These are phyloP conservation scores for Suhomyces panamericanus DNA, from an alignment of 1,139 yeast species.

Conservation along the genomic window DNA sequence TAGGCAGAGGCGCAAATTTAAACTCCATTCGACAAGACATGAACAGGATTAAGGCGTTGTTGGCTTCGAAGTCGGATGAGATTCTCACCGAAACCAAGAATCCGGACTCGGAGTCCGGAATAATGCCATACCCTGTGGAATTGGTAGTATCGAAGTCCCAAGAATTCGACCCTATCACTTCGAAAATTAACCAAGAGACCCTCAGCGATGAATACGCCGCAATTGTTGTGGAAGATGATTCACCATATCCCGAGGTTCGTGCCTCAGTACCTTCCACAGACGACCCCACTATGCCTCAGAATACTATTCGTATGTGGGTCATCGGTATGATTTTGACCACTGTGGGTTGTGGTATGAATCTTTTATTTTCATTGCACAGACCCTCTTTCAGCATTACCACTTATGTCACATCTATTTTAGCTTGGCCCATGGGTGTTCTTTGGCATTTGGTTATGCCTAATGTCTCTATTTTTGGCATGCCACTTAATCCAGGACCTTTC, in stretches of 20 bases:
- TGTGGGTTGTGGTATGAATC: constrained; percentile 60
- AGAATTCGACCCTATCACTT: constrained; percentile 40
- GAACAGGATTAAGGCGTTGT: constrained; percentile 2
- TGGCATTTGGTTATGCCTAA: constrained; percentile 54
- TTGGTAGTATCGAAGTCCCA: constrained; percentile 32
- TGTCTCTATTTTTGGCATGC: constrained; percentile 39
- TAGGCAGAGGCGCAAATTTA: neutral
- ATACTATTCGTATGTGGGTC: constrained; percentile 64
- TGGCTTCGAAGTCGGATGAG: constrained; percentile 4
- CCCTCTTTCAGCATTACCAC: constrained; percentile 59
- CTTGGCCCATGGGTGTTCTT: constrained; percentile 60
- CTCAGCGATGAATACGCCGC: constrained; percentile 47
- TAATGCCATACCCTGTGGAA: constrained; percentile 16
- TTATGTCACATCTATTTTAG: constrained; percentile 57
- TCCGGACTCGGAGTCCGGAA: constrained; percentile 21
- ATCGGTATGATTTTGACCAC: constrained; percentile 53
- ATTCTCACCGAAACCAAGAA: constrained; percentile 1
- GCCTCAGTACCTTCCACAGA: constrained; percentile 67
- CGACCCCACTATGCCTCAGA: constrained; percentile 55
- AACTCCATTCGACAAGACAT: neutral
- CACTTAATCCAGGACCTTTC: constrained; percentile 63
- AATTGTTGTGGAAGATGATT: constrained; percentile 49
- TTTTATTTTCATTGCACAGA: constrained; percentile 58
- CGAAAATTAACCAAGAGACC: constrained; percentile 18
- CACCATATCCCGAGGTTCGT: constrained; percentile 69